Conservation (phyloP, 2,329 filamentous ascomycete species). For the Phyllosticta citriasiana region DNA sequence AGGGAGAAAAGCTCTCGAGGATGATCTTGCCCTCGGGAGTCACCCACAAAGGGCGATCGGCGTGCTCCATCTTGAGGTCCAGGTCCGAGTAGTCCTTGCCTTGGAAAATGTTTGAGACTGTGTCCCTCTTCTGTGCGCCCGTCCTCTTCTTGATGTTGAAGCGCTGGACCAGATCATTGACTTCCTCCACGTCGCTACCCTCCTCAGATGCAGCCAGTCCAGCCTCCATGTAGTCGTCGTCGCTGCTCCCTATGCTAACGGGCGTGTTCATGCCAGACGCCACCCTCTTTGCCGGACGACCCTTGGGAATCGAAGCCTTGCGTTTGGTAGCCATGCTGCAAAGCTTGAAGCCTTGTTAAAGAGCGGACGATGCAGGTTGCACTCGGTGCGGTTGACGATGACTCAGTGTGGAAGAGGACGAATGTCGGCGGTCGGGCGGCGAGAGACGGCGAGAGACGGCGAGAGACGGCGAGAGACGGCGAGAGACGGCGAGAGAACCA, state of each 20-base stretch:
- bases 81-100: conserved; percentile 74
- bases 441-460: background rate
- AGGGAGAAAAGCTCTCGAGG: conserved; percentile 84
- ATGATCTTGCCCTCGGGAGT: conserved; percentile 81
- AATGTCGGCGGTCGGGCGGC: conserved; percentile 12
- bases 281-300: conserved; percentile 22
- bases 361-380: background rate
- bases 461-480: background rate
- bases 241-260: conserved; percentile 39
- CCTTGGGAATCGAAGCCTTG: conserved; percentile 29
- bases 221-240: conserved; percentile 48
- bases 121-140: conserved; percentile 27
- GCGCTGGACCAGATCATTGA: conserved; percentile 32
- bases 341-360: background rate
- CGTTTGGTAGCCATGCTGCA: conserved; percentile 35
- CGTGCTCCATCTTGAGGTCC: conserved; percentile 76
- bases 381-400: too few species aligned
- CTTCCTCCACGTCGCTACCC: conserved; percentile 33
- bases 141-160: conserved; percentile 35
- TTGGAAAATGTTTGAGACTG: conserved; percentile 46
- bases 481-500: background rate
- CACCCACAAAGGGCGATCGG: conserved; percentile 86
- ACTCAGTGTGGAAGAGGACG: conserved; percentile 36
- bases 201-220: conserved; percentile 41
- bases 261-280: conserved; percentile 33